Percentiles rank a stretch among this genome's conserved stretches.
phyloP scores from a whole-genome alignment of 2,329 filamentous ascomycete genomes.

The Aspergillus candidus region DNA sequence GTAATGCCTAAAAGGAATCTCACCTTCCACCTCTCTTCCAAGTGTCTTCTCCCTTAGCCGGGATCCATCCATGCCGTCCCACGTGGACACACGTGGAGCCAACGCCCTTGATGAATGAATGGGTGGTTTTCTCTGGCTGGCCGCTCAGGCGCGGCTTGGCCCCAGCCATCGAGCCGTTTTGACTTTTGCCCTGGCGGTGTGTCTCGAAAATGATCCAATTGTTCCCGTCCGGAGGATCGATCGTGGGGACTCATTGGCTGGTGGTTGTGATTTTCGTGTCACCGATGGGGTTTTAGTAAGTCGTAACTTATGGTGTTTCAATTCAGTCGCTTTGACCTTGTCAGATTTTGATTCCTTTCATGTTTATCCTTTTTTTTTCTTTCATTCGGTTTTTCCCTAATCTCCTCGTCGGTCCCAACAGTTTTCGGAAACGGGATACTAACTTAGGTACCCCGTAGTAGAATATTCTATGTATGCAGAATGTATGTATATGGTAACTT shows the following conservation, averaged over 20 bases:
- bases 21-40: slow-evolving; percentile 23
- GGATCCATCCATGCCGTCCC: slow-evolving; percentile 27
- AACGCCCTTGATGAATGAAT: slow-evolving; percentile 7
- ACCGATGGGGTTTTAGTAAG: no score
- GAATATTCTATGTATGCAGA: no score
- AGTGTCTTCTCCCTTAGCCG: slow-evolving; percentile 18
- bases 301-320: no score
- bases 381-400: no score
- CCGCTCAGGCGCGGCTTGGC: not conserved
- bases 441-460: no score
- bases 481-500: no score
- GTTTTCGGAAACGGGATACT: no score
- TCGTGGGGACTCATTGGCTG: not conserved
- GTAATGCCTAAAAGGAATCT: not conserved
- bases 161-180: slow-evolving; percentile 4
- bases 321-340: no score
- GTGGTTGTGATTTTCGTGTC: no score
- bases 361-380: no score
- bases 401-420: no score
- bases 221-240: not conserved
- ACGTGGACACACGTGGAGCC: slow-evolving; percentile 33
- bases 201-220: not conserved
- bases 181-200: not conserved
- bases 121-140: slow-evolving; percentile 6
- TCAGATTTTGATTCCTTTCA: no score